Evolutionary conservation across 228 moss, liverwort and hornwort species (phyloP).

Genomic region (Sphagnum magellanicum): DNA sequence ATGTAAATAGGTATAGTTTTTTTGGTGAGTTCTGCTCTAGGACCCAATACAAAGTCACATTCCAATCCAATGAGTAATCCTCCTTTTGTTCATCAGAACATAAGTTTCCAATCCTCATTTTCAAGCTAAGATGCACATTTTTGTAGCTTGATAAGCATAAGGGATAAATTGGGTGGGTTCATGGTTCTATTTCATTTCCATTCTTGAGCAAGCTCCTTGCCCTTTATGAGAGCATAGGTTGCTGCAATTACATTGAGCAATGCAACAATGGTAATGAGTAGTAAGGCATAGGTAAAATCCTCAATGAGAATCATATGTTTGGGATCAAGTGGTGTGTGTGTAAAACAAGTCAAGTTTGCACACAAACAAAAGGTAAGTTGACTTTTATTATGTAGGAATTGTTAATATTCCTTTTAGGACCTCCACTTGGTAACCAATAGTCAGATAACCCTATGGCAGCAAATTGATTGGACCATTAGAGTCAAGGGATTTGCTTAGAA

Average conservation of each 20-base stretch:
- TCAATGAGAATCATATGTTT: constrained; percentile 93
- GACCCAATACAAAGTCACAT: too few relatives aligned
- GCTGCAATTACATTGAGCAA: constrained; percentile 76
- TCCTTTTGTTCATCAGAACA: too few relatives aligned
- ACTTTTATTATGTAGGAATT: constrained; percentile 81
- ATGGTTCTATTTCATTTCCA: too few relatives aligned
- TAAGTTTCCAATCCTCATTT: too few relatives aligned
- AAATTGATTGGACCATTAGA: too few relatives aligned
- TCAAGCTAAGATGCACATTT: too few relatives aligned
- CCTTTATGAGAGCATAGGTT: constrained; percentile 79
- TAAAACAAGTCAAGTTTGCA: constrained; percentile 84
- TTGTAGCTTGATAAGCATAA: too few relatives aligned
- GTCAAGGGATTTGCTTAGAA: too few relatives aligned
- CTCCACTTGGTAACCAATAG: constrained; percentile 74
- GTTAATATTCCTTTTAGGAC: constrained; percentile 77
- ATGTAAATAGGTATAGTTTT: too few relatives aligned
- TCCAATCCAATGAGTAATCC: too few relatives aligned
- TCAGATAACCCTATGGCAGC: constrained; percentile 64
- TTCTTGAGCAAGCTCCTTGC: constrained; percentile 83
- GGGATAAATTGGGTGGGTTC: too few relatives aligned
- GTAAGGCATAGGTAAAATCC: constrained; percentile 91
- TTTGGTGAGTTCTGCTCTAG: too few relatives aligned
- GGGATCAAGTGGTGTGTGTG: constrained; percentile 80
- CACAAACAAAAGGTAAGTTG: constrained; percentile 81
- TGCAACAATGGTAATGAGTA: constrained; percentile 81